Conservation (phyloP, 208 protist species). For the Trichomonas tenax region DNA sequence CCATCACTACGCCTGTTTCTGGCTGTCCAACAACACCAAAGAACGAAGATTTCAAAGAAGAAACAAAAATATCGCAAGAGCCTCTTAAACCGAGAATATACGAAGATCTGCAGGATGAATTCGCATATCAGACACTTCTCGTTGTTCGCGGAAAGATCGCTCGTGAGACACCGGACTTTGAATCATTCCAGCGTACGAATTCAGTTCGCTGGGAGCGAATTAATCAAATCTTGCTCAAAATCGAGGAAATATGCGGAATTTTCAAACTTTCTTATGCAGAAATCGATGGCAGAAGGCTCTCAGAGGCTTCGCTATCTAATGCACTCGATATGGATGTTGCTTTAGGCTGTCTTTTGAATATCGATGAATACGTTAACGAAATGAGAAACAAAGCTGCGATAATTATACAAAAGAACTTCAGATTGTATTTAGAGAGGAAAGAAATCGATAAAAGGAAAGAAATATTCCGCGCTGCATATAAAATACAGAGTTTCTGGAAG, state of each 20-base stretch:
- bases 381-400: background rate
- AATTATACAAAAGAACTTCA: background rate
- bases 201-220: background rate
- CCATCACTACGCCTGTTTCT: background rate
- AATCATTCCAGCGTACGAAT: background rate
- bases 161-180: background rate
- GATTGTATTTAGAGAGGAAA: background rate
- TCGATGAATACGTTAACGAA: background rate
- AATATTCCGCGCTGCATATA: background rate
- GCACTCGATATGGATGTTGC: background rate
- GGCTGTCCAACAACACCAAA: background rate
- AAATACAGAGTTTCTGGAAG: background rate
- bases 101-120: constrained; percentile 6
- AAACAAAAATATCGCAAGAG: background rate
- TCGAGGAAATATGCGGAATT: background rate
- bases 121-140: background rate
- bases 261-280: background rate
- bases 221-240: background rate
- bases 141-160: background rate
- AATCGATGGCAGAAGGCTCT: background rate
- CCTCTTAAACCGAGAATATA: background rate
- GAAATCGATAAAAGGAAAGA: background rate
- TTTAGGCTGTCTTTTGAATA: background rate
- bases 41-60: background rate
- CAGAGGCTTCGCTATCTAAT: background rate